Conservation (phyloP, 208 protist genomes). For the Trypanosoma mega region DNA sequence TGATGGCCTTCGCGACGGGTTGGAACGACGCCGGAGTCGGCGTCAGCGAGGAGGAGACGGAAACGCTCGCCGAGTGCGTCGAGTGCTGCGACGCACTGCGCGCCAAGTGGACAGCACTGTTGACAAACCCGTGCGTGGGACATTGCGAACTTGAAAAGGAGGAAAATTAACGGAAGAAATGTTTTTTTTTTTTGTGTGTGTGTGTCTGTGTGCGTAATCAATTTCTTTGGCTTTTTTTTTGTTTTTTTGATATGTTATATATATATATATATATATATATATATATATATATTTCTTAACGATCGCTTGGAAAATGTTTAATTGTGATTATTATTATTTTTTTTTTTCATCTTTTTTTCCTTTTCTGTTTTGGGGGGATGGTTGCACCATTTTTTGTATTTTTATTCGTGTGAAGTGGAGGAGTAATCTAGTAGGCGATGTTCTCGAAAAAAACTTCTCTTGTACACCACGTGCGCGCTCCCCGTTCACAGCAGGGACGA, state of each 20-base stretch:
- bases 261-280: slow-evolving; percentile 4
- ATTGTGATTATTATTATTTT: too few species aligned
- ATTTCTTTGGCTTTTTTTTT: too few species aligned
- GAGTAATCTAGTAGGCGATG: slow-evolving; percentile 31
- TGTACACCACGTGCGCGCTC: slow-evolving; percentile 49
- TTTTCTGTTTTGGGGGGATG: slow-evolving; percentile 6
- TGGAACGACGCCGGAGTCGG: slow-evolving; percentile 35
- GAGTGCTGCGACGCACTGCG: slow-evolving; percentile 33
- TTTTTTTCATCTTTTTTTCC: slow-evolving; percentile 13
- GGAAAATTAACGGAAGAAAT: not conserved
- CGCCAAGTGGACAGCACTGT: slow-evolving; percentile 3
- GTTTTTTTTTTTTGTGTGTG: not conserved
- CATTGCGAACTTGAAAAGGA: not conserved
- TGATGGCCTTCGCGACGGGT: slow-evolving; percentile 33
- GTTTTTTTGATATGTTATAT: not conserved
- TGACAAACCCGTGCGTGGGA: not conserved
- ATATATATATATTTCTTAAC: not conserved
- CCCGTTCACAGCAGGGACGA: slow-evolving; percentile 16
- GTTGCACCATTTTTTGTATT: slow-evolving; percentile 5
- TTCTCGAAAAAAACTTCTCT: slow-evolving; percentile 72
- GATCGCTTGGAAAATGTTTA: too few species aligned
- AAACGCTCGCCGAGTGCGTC: slow-evolving; percentile 23
- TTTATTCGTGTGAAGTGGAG: not conserved
- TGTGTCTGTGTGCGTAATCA: slow-evolving; percentile 3
- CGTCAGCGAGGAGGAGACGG: slow-evolving; percentile 25